Evolutionary conservation across 768 basidiomycete species (phyloP), one percentile per base, ranked within the genome.

Genomic region (Termitomyces sp.): DNA sequence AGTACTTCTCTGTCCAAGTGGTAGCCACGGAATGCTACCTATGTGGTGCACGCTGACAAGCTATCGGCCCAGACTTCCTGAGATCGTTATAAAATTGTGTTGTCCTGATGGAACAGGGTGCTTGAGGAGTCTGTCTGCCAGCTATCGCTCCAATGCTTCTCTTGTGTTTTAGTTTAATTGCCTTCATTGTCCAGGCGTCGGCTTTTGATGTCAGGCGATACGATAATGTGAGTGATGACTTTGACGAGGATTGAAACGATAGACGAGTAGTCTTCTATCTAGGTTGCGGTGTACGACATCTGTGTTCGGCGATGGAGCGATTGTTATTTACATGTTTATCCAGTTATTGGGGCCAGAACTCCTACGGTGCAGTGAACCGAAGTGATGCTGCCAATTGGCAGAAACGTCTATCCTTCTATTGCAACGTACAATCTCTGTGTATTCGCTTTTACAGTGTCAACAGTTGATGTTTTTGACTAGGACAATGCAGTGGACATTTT

Each of bases 331-430:
- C 17, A 17, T 41, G 19, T 26, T 40, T 35, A 21, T 32, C 46
- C 64, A 85, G 84, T 32, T 87, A 87, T 65, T 88, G 84, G 84
- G 88, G 87, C 55, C 85, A 89, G 66, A 84, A 88, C 60, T 87
- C 87, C 1, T 85, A 86, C 56, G 86, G 87, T 40, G 86, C 85
- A 10, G 72, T 70, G 5, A 73, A 79, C 57, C 51, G 65, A 15
- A 64, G 64, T 21, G 76, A 85, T 56, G 66, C 73, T 0, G 75
- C 80, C 30, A 75, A 83, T 61, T 85, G 70, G 57, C 85, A 88
- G 71, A 77, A 86, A 64, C 70, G 76, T 0, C 70, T 88, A 51
- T 77, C 80, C 5, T 84, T 75, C 64, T 88, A 87, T 65, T 87
- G 85, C 66, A 76, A 80, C 62, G 83, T 81, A 50, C 55, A 71